A percentile compares a stretch with the other conserved stretches of the same genome.
Conservation (phyloP, 441 rosid genomes). For the Monsonia emarginata region DNA sequence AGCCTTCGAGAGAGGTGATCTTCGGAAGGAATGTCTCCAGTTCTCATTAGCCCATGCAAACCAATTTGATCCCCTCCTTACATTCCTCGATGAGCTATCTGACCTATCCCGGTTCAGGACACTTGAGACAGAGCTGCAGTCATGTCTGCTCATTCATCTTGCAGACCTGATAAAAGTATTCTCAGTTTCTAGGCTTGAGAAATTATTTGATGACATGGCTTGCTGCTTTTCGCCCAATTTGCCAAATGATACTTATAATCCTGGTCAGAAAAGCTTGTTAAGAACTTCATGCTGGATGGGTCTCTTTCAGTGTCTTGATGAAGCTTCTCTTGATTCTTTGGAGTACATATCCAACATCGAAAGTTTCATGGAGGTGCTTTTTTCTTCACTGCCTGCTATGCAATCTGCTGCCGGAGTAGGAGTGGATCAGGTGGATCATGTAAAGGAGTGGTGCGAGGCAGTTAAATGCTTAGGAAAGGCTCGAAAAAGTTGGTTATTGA, state of each 20-base stretch:
- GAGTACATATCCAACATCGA: slow-evolving; percentile 44
- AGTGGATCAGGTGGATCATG: slow-evolving; percentile 23
- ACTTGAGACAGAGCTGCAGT: slow-evolving; percentile 54
- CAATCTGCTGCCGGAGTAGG: slow-evolving; percentile 23
- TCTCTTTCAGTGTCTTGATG: slow-evolving; percentile 59
- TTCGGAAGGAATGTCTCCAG: slow-evolving; percentile 60
- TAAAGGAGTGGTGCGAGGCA: slow-evolving; percentile 57
- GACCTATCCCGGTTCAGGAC: slow-evolving; percentile 61
- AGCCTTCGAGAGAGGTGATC: slow-evolving; percentile 30
- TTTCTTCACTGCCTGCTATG: slow-evolving; percentile 45
- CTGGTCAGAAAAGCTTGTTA: slow-evolving; percentile 41
- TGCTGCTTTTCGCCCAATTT: slow-evolving; percentile 38
- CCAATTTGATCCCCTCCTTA: slow-evolving; percentile 51
- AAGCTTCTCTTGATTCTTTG: slow-evolving; percentile 45
- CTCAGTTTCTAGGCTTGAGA: slow-evolving; percentile 70
- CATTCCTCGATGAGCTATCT: slow-evolving; percentile 68
- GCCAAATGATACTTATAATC: slow-evolving; percentile 30
- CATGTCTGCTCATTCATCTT: slow-evolving; percentile 51
- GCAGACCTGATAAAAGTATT: slow-evolving; percentile 53
- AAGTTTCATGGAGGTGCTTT: slow-evolving; percentile 61
- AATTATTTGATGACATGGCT: slow-evolving; percentile 52
- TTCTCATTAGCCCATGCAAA: slow-evolving; percentile 64
- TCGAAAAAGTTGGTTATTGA: slow-evolving; percentile 49
- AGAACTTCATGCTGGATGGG: slow-evolving; percentile 79
- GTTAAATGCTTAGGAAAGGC: slow-evolving; percentile 68